Evolutionary conservation across 805 yeast genomes (phyloP), one percentile per base, ranked within the genome.

Genomic region (Nakazawaea molendinolei): DNA sequence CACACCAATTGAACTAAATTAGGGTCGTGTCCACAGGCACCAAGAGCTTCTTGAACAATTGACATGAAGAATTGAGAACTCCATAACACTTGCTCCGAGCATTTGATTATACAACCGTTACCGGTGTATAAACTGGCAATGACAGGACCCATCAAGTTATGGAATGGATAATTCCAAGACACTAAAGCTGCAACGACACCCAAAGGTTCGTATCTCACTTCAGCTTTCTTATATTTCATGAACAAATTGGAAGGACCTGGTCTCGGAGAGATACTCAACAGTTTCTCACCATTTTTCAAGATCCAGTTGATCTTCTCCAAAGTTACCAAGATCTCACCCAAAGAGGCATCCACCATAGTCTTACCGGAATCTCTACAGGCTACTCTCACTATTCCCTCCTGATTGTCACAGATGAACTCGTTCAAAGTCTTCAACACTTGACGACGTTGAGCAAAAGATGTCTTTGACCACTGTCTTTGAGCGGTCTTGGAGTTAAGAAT

Each of bases 81-180:
- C 97, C 97, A 92, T 27, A 86, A 80, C 2, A 92, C 98, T 50
- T 86, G 84, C 59, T 92, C 99, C 8, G 96, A 86, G 61, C 98
- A 90, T 56, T 92, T 92, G 36, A 92, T 77, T 8, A 92, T 80
- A 30, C 87, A 79, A 5, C 89, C 87, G 52, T 92, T 90, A 4
- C 98, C 99, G 5, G 95, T 76, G 53, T 89, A 86, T 18, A 92
- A 57, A 2, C 90, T 75, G 2, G 97, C 94, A 39, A 89, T 77
- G 2, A 92, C 68, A 1, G 98, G 98, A 3, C 97, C 97, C 68
- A 92, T 61, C 34, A 89, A 63, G 57, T 92, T 92, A 56, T 92
- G 98, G 58, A 92, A 79, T 0, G 99, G 98, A 55, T 92, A 92
- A 53, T 92, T 92, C 99, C 99, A 92, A 3, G 95, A 85, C 1